phyloP scores from a whole-genome alignment of 352 stramenopile species.

The Phytophthora lateralis region DNA sequence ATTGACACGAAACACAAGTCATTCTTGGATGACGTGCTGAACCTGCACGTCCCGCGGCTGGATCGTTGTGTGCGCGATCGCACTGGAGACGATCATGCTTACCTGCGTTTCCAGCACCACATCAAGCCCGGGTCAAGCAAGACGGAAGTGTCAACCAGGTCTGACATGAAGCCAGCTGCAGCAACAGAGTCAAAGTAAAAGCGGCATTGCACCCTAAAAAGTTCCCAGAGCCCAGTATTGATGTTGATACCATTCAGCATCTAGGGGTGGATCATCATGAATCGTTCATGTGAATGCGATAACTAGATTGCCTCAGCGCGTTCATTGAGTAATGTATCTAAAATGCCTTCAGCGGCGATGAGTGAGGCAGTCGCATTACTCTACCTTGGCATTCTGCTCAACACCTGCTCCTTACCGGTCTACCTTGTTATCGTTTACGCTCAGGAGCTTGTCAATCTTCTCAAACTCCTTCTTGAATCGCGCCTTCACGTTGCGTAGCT shows the following conservation, averaged over 20 bases:
- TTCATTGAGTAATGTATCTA: not conserved
- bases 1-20: conserved; percentile 65
- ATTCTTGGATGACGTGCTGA: conserved; percentile 83
- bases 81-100: conserved; percentile 79
- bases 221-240: not conserved
- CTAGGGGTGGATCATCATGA: not conserved
- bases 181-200: conserved; percentile 20
- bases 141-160: conserved; percentile 15
- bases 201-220: not conserved
- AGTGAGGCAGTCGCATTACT: not conserved
- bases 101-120: conserved; percentile 84
- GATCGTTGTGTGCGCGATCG: conserved; percentile 84
- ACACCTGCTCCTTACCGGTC: conserved; percentile 44
- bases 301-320: too few species aligned
- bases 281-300: too few species aligned
- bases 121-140: conserved; percentile 43
- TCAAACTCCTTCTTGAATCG: conserved; percentile 83
- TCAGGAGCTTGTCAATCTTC: conserved; percentile 88
- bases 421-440: conserved; percentile 81
- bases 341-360: not conserved
- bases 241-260: not conserved
- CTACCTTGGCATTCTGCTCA: not conserved
- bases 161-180: conserved; percentile 9
- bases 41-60: conserved; percentile 76
- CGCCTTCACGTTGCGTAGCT: conserved; percentile 74